phyloP scores from a whole-genome alignment of 176 grass and related monocot species.

The Carex cristatella region DNA sequence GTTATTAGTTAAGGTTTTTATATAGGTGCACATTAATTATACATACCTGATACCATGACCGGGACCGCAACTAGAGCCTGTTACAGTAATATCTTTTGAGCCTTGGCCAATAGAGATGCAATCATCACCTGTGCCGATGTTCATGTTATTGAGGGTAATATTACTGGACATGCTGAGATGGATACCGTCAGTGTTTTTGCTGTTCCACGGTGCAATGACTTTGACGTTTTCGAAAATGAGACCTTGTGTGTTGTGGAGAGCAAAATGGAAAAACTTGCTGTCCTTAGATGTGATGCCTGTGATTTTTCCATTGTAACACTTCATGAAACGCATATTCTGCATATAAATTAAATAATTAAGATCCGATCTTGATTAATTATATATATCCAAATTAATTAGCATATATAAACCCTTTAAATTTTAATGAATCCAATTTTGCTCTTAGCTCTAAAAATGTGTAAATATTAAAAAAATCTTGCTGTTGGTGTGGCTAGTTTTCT shows the following conservation, averaged over 20 bases:
- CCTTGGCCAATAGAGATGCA: slow-evolving; percentile 41
- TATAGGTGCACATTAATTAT: no score
- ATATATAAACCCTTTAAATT: background rate
- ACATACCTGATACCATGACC: slow-evolving; percentile 38
- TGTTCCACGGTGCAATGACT: slow-evolving; percentile 30
- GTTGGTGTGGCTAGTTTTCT: no score
- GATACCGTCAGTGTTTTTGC: slow-evolving; percentile 45
- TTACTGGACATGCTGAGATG: slow-evolving; percentile 23
- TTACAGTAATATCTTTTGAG: slow-evolving; percentile 1
- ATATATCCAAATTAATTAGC: background rate
- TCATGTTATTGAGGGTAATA: slow-evolving; percentile 1
- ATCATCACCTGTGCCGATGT: slow-evolving; percentile 34
- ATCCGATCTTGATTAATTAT: background rate
- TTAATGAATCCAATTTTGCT: background rate
- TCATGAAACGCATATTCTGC: slow-evolving; percentile 29
- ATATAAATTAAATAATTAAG: background rate
- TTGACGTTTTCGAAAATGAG: slow-evolving; percentile 5
- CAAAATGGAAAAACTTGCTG: slow-evolving; percentile 35
- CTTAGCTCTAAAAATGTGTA: background rate
- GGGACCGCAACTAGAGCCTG: slow-evolving; percentile 23
- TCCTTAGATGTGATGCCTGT: slow-evolving; percentile 10
- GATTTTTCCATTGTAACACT: background rate
- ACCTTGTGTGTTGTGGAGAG: slow-evolving; percentile 12
- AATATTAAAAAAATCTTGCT: no score
- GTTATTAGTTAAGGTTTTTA: no score